Evolutionary conservation across 805 yeast genomes (phyloP).

Genomic region (Yamadazyma laniorum): DNA sequence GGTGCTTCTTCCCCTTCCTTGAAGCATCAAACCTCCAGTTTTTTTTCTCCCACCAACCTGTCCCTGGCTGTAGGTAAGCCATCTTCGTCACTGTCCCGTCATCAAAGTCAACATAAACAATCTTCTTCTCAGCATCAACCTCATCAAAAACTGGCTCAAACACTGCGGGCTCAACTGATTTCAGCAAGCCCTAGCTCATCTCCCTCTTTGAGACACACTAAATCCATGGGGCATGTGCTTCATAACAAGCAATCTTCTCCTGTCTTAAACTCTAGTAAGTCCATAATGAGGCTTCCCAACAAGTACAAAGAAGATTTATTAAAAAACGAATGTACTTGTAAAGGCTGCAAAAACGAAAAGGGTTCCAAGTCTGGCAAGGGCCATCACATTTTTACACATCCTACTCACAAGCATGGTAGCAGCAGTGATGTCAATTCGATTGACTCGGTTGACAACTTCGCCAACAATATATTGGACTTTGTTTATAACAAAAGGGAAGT

Average conservation of each 20-base stretch:
- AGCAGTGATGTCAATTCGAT: slow-evolving; percentile 12
- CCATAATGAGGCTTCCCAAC: slow-evolving; percentile 1
- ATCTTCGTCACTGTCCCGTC: too few relatives aligned
- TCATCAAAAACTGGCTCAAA: too few relatives aligned
- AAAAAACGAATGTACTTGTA: slow-evolving; percentile 12
- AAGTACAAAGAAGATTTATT: slow-evolving; percentile 14
- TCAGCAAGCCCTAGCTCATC: too few relatives aligned
- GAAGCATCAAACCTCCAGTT: neutral
- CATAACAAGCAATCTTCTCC: slow-evolving; percentile 4
- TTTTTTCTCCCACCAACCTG: too few relatives aligned
- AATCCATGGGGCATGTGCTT: slow-evolving; percentile 7
- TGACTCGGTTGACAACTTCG: slow-evolving; percentile 18
- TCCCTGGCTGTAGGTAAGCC: too few relatives aligned
- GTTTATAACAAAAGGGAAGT: slow-evolving; percentile 17
- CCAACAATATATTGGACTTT: slow-evolving; percentile 17
- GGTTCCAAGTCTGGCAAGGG: neutral
- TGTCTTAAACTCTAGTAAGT: neutral
- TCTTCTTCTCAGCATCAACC: neutral
- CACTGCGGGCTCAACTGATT: too few relatives aligned
- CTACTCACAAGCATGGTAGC: slow-evolving; percentile 2
- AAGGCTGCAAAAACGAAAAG: slow-evolving; percentile 12
- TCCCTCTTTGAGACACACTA: slow-evolving; percentile 4
- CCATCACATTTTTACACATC: slow-evolving; percentile 2
- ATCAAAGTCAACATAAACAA: too few relatives aligned
- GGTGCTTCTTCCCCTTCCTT: slow-evolving; percentile 19